Base-by-base conservation (phyloP, 768 basidiomycete species). In the Rubroboletus pulcherrimus region DNA sequence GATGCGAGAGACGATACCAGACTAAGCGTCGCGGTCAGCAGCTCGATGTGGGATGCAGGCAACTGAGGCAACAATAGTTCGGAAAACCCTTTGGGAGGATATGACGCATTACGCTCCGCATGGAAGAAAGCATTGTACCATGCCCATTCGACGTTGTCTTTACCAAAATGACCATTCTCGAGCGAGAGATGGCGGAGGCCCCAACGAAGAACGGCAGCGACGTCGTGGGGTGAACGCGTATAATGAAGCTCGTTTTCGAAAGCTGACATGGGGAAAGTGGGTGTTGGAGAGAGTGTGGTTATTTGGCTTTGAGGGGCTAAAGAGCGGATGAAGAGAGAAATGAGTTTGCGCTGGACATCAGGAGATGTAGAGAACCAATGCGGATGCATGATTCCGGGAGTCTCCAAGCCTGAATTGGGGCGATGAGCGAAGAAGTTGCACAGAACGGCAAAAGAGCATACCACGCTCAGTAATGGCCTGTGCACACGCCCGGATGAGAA, bases 141-240 rank as follows among this genome's bases (percentile, higher is more conserved):
- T 4, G 71, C 71, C 65, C 81, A 81, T 78, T 83, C 64, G 69
- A 74, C 43, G 74, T 68, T 5, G 44, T 79, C 75, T 42, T 78
- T 81, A 30, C 87, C 88, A 58, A 91, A 89, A 15, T 73, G 75
- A 21, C 73, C 70, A 5, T 79, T 78, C 30, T 86, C 81, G 6
- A 91, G 74, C 30, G 81, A 75, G 42, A 91, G 75, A 65, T 92
- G 90, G 31, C 90, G 84, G 30, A 92, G 69, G 35, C 81, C 87
- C 91, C 91, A 92, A 42, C 91, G 84, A 17, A 92, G 75, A 15
- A 91, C 86, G 26, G 89, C 84, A 15, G 91, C 89, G 45, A 89
- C 77, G 65, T 92, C 91, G 52, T 91, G 85, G 1, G 87, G 82
- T 34, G 84, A 85, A 33, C 82, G 81, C 5, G 85, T 80, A 57